These are phyloP conservation scores for Cryptococcus wingfieldii DNA, from an alignment of 1,284 basidiomycete species.

Conservation along the genomic window DNA sequence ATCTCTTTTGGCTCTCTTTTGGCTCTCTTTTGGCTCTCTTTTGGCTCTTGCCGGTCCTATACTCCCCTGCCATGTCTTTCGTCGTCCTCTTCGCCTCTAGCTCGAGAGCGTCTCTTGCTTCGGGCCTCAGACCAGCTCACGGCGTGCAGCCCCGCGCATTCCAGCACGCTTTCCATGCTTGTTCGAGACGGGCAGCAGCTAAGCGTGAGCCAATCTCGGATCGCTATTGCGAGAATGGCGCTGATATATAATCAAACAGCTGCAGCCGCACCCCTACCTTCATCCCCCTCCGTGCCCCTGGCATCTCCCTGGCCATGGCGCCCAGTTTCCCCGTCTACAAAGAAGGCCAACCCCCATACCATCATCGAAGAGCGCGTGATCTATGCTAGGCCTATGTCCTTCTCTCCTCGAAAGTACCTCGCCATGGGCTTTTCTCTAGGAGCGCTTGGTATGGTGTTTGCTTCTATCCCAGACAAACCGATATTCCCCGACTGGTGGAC, in stretches of 20 bases:
- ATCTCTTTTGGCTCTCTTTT: no score
- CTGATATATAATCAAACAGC: no score
- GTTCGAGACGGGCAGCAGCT: no score
- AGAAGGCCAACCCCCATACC: background rate
- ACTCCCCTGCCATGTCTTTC: no score
- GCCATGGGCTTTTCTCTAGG: background rate
- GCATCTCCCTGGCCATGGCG: conserved; percentile 9
- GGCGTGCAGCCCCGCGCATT: no score
- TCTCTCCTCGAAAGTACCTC: conserved; percentile 6
- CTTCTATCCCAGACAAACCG: conserved; percentile 6
- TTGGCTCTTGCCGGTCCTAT: no score
- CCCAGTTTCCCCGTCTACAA: background rate
- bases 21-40: no score
- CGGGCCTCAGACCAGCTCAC: no score
- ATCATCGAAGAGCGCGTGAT: conserved; percentile 8
- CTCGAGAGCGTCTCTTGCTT: no score
- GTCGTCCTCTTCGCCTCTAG: no score
- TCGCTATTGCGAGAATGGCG: no score
- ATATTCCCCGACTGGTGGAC: conserved; percentile 6
- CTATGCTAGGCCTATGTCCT: conserved; percentile 12
- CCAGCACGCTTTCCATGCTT: no score
- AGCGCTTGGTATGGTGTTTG: conserved; percentile 2
- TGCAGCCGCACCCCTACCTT: background rate
- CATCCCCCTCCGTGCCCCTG: background rate
- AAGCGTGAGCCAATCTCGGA: background rate